Conservation (phyloP, 768 basidiomycete species). For the Rhizopogon salebrosus region DNA sequence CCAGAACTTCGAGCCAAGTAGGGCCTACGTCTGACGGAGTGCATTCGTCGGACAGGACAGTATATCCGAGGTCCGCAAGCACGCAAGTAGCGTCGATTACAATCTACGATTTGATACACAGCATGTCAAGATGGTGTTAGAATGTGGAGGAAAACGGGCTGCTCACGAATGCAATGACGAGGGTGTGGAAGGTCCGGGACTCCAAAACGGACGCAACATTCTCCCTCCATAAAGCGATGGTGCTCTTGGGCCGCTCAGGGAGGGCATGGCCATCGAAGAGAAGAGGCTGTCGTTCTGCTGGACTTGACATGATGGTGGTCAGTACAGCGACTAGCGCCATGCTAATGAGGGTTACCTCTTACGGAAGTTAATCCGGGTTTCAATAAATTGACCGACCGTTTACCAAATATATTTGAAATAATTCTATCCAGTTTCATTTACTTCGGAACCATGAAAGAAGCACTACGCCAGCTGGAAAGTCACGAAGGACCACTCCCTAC, state of each 20-base stretch:
- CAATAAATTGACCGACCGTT: too few species aligned
- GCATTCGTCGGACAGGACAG: conserved; percentile 55
- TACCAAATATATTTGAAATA: too few species aligned
- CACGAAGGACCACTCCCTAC: too few species aligned
- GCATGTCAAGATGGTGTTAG: conserved; percentile 6
- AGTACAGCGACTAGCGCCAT: conserved; percentile 10
- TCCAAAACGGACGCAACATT: conserved; percentile 47
- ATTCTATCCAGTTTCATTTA: too few species aligned
- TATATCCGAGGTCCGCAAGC: conserved; percentile 66
- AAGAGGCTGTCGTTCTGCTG: conserved; percentile 45
- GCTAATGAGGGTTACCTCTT: not conserved
- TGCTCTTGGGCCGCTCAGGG: conserved; percentile 1
- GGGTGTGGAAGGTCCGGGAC: conserved; percentile 45
- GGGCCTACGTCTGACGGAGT: conserved; percentile 40
- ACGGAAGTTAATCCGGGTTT: not conserved
- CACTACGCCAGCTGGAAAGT: too few species aligned
- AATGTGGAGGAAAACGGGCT: conserved; percentile 13
- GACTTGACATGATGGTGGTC: conserved; percentile 24
- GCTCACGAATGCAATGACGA: conserved; percentile 55
- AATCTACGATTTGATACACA: conserved; percentile 34
- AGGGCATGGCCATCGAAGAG: conserved; percentile 26
- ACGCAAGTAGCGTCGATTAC: conserved; percentile 64
- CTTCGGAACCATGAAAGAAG: too few species aligned
- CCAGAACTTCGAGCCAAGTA: conserved; percentile 56
- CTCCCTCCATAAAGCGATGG: conserved; percentile 22